Conservation (phyloP, 2,329 filamentous ascomycete species). For the Pseudogymnoascus sp. region DNA sequence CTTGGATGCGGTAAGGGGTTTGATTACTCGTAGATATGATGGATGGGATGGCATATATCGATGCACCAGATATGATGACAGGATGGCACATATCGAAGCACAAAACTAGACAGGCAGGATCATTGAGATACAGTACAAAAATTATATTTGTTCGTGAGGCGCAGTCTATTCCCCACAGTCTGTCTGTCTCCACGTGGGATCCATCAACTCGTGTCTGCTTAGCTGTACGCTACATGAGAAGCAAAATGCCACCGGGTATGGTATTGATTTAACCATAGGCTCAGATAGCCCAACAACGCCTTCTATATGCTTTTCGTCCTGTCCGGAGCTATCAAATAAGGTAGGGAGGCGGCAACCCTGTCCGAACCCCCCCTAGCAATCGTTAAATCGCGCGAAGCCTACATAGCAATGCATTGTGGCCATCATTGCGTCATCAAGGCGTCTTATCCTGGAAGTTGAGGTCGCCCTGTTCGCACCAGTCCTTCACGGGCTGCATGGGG, state of each 20-base stretch:
- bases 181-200: not conserved
- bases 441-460: not conserved
- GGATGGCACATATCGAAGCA: not conserved
- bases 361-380: not conserved
- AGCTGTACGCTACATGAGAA: slow-evolving; percentile 1
- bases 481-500: slow-evolving; percentile 46
- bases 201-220: not conserved
- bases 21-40: not conserved
- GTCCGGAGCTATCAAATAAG: not conserved
- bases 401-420: not conserved
- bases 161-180: not conserved
- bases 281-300: not conserved
- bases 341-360: not conserved
- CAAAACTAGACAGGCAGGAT: not conserved
- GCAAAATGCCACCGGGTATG: not conserved
- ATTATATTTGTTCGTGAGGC: not conserved
- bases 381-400: not conserved
- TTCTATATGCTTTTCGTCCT: not conserved
- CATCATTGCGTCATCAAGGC: not conserved
- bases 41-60: not conserved
- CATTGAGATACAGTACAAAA: not conserved
- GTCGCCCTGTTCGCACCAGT: slow-evolving; percentile 50
- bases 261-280: not conserved
- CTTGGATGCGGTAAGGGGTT: not conserved
- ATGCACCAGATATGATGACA: not conserved